phyloP scores from a whole-genome alignment of 2,329 filamentous ascomycete species.

The Magnaporthiopsis poae region DNA sequence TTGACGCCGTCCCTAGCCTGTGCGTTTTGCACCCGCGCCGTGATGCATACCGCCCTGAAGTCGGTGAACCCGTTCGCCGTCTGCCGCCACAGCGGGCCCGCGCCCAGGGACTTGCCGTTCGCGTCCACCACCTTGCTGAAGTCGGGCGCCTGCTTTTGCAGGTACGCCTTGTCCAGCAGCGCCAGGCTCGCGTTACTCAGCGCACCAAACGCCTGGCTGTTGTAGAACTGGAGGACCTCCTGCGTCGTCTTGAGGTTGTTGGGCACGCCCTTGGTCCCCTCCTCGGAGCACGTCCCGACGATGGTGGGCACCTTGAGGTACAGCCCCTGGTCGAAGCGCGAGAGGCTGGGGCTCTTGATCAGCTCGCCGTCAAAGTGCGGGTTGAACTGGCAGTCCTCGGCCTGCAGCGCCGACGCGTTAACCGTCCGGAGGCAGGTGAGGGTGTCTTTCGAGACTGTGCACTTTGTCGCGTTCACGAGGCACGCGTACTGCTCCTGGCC shows the following conservation, averaged over 20 bases:
- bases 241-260: slow-evolving; percentile 22
- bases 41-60: slow-evolving; percentile 51
- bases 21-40: slow-evolving; percentile 22
- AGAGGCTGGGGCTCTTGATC: slow-evolving; percentile 10
- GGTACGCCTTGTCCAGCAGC: slow-evolving; percentile 25
- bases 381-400: slow-evolving; percentile 17
- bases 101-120: slow-evolving; percentile 1
- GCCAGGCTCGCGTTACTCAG: slow-evolving; percentile 22
- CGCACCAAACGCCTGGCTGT: slow-evolving; percentile 23
- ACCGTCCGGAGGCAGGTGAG: slow-evolving; percentile 15
- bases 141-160: slow-evolving; percentile 25
- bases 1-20: slow-evolving; percentile 22
- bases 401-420: slow-evolving; percentile 15
- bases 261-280: slow-evolving; percentile 28
- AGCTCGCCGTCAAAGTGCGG: slow-evolving; percentile 12
- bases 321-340: slow-evolving; percentile 34
- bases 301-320: slow-evolving; percentile 29
- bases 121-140: slow-evolving; percentile 11
- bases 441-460: slow-evolving; percentile 14
- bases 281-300: slow-evolving; percentile 27
- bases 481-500: slow-evolving; percentile 15
- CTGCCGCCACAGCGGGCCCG: slow-evolving; percentile 29
- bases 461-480: slow-evolving; percentile 12
- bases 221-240: slow-evolving; percentile 24
- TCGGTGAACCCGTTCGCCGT: slow-evolving; percentile 46